Evolutionary conservation across 2,329 filamentous ascomycete genomes (phyloP), one percentile per base, ranked within the genome.

Genomic region (Colletotrichum brevisporum): DNA sequence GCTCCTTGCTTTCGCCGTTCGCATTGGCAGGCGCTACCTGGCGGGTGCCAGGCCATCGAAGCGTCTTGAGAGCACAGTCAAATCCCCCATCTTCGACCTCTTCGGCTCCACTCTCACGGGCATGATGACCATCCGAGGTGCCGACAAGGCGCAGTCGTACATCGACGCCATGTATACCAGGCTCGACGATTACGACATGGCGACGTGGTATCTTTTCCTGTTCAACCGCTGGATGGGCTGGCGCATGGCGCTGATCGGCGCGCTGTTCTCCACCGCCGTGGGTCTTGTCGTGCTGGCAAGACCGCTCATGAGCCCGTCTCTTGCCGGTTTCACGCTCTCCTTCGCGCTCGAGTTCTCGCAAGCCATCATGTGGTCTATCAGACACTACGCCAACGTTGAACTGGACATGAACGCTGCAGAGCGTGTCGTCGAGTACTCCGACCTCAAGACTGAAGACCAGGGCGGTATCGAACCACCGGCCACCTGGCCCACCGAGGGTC

Each of bases 331-430:
- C 73, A 92, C 92, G 0, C 81, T 95, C 47, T 88, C 89, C 2
- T 95, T 95, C 77, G 88, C 92, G 0, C 83, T 95, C 36, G 88
- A 92, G 64, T 93, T 94, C 75, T 88, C 90, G 0, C 80, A 79
- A 16, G 84, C 85, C 8, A 87, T 94, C 63, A 86, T 91, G 56
- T 92, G 88, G 87, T 85, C 88, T 0, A 86, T 94, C 45, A 85
- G 91, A 1, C 83, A 90, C 63, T 94, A 93, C 75, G 87, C 91
- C 0, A 90, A 89, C 70, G 81, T 94, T 21, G 93, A 95, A 76
- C 82, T 95, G 4, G 89, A 93, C 75, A 94, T 95, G 91, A 94
- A 94, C 74, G 88, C 92, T 0, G 90, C 90, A 0, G 93, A 95
- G 79, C 85, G 93, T 36, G 89, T 95, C 27, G 83, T 94, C 5